Base-by-base conservation (phyloP, 352 stramenopile species). In the Pythium brassicae region DNA sequence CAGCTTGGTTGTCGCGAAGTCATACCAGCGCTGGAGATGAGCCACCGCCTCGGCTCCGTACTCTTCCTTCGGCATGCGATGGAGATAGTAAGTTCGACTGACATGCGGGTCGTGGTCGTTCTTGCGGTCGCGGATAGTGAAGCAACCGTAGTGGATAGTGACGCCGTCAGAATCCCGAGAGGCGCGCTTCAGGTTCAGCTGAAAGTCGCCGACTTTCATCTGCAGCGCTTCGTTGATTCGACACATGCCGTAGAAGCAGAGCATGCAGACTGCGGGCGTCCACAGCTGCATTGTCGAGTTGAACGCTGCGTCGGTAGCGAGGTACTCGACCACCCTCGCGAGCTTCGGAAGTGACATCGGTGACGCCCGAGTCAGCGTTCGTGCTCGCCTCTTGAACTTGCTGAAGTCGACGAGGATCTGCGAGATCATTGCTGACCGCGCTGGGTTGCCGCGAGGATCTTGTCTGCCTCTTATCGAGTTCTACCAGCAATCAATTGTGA, bases 161-260 rank as follows among this genome's bases (percentile, higher is more conserved):
- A 5, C 6, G 14, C 7, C 20, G 2, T 26, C 5, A 19, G 26
- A 19, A 3, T n/a, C 22, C 2, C 10, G 3, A 20, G 45, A 50
- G 3, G 23, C 23, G 29, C 27, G 50, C 42, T 15, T 8, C 4
- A 57, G 35, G 17, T 40, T 39, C 15, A 62, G 26, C 23, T 57
- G 56, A 39, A 62, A 39, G 34, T 62, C 48, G 9, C 48, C 47
- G n/a, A 53, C 32, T 40, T 62, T 57, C 14, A 62, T 62, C 56
- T 48, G 26, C 4, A 52, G 29, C 25, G 57, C 56, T 32, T 62
- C 56, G 27, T 62, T 56, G 50, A 65, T 64, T 9, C 53, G 49
- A 35, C 61, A 66, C 57, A 66, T 69, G 2, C 57, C 53, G 32
- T 72, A 69, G 42, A 66, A 68, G 26, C 20, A 46, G 59, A 50